Base-by-base conservation (phyloP, 495 filamentous ascomycete species). In the Immersiella caudata region DNA sequence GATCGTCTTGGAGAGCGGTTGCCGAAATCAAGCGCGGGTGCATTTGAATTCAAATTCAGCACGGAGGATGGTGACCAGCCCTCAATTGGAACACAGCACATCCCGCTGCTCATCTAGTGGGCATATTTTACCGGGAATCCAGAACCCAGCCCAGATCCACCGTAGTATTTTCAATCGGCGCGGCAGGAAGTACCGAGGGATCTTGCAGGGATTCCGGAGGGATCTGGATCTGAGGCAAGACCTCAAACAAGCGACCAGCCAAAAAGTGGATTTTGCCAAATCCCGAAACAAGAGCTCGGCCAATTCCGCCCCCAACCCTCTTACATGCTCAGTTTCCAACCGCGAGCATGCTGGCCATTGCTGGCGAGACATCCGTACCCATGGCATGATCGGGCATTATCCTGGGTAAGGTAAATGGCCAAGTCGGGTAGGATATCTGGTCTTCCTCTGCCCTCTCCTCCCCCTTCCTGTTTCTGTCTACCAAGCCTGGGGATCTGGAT, bases 371-470 rank as follows among this genome's bases (percentile, higher is more conserved):
- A 29, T 11, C 57, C 26, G 36, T 18, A 14, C 26, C 26, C 24
- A 36, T 60, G 57, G 57, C 57, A 60, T 60, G 26, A 60, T 46
- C 54, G 29, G 9, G 57, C 26, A 29, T 33, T 14, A 40, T 35
- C 26, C 25, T 36, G 25, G 57, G 57, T 33, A 35, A 60, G 26
- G 52, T 60, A n/a, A 60, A 25, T 21, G 57, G n/a, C 29, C 57
- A 36, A 36, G 57, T 25, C 24, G 14, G 18, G 24, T 25, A 60
- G 29, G 26, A 60, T 40, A 35, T 60, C 20, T 21, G 57, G 50
- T 67, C 58, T 67, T 68, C 46, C 50, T 58, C 65, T 64, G 59
- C 55, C 68, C 49, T 40, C 29, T 59, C 14, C 64, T 68, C 33
- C 60, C 67, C 36, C 64, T 35, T 50, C 25, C 24, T 24, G 27